phyloP scores from a whole-genome alignment of 345 rosid species.

The Geranium brycei region DNA sequence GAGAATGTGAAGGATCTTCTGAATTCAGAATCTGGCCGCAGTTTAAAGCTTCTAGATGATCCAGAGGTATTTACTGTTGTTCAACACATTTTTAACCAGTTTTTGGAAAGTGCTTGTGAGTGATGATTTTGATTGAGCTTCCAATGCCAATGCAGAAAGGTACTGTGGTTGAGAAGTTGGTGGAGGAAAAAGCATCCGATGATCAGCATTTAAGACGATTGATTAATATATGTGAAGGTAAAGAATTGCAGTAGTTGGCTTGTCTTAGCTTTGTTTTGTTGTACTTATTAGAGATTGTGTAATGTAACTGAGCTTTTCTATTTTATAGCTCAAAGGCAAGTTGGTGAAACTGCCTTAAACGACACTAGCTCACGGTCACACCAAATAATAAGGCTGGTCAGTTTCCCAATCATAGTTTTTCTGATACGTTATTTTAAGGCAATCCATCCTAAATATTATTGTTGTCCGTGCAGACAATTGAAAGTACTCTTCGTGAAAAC shows the following conservation, averaged over 20 bases:
- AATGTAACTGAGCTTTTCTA: slow-evolving; percentile 8
- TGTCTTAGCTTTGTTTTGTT: not conserved
- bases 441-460: slow-evolving; percentile 7
- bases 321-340: slow-evolving; percentile 90
- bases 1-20: slow-evolving; percentile 87
- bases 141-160: slow-evolving; percentile 55
- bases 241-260: slow-evolving; percentile 7
- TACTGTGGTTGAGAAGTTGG: slow-evolving; percentile 89
- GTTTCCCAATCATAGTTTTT: slow-evolving; percentile 10
- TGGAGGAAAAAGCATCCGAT: slow-evolving; percentile 72
- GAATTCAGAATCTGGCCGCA: slow-evolving; percentile 83
- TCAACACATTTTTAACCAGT: slow-evolving; percentile 2
- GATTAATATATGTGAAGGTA: slow-evolving; percentile 92
- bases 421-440: not conserved
- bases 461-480: slow-evolving; percentile 49
- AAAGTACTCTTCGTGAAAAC: slow-evolving; percentile 86
- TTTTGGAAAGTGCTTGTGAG: not conserved
- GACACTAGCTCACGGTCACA: slow-evolving; percentile 96
- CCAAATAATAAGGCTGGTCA: slow-evolving; percentile 91
- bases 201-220: slow-evolving; percentile 74
- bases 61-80: slow-evolving; percentile 58
- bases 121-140: not conserved
- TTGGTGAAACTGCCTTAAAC: slow-evolving; percentile 96
- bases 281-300: not conserved
- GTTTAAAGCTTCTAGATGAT: slow-evolving; percentile 94